Evolutionary conservation across 2,329 filamentous ascomycete species (phyloP), one percentile per base, ranked within the genome.

Genomic region (Dactylellina drechsleri): DNA sequence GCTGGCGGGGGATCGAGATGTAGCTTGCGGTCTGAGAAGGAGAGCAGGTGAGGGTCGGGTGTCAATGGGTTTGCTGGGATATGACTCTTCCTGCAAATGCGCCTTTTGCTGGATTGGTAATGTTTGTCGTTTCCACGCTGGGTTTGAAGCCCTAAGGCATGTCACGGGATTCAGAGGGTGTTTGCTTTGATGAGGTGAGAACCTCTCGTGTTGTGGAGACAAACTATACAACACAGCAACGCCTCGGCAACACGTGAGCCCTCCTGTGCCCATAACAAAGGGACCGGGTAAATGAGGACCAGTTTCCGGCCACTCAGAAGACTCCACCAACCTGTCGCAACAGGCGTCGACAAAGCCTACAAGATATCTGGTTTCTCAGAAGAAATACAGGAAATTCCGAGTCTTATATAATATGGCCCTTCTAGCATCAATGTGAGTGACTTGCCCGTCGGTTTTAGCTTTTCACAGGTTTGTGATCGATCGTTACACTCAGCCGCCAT

Each of bases 261-360:
- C 31, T 36, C 16, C 43, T n/a, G 8, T 47, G 45, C 23, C 54
- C 31, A 36, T 36, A 36, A 36, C 31, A 36, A 36, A 36, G 6
- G 31, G 31, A 68, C 71, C 71, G 71, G 71, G 65, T 59, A 75
- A 75, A 60, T 58, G 53, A 58, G 47, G 43, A 31, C 26, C 43
- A 50, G 64, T 75, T 75, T 75, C 71, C 71, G 71, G 45, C 71
- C 71, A 75, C 65, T 75, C 71, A 75, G 43, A 75, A 41, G 54
- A n/a, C 31, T 20, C 36, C 31, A 36, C 40, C 50, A 52, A 49
- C 36, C 26, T 52, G 52, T 59, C 20, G 57, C 68, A 73, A 73
- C 61, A 66, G 18, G 12, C 40, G 31, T 36, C 31, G 31, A 36
- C 31, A 7, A 36, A 36, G 10, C 31, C 31, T 10, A 5, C 31